A percentile compares a stretch with the other conserved stretches of the same genome.
Evolutionary conservation across 139 green algal genomes (phyloP).

Genomic region (Desmodesmus armatus): DNA sequence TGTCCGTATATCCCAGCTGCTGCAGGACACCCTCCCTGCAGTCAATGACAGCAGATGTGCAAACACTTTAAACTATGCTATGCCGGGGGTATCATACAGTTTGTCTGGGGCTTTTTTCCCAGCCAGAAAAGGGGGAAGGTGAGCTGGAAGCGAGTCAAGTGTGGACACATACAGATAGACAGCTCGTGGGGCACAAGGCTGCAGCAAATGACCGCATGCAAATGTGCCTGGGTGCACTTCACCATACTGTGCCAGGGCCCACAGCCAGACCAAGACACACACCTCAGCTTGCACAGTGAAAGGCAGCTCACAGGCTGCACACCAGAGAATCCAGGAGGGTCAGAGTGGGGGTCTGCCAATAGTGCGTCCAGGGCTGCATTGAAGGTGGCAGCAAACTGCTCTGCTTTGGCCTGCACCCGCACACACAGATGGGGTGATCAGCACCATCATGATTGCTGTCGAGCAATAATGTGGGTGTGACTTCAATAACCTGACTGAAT

Average conservation of each 20-base stretch:
- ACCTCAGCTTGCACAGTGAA: conserved; percentile 59
- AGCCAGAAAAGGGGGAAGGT: background rate
- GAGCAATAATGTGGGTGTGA: too few relatives aligned
- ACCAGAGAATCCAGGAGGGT: conserved; percentile 50
- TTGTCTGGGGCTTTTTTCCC: too few relatives aligned
- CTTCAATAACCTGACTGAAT: too few relatives aligned
- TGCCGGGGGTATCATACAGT: background rate
- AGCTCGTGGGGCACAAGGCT: too few relatives aligned
- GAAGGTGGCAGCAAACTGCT: conserved; percentile 56
- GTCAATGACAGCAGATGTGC: background rate
- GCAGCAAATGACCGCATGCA: too few relatives aligned
- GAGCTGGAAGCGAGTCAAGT: too few relatives aligned
- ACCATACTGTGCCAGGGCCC: too few relatives aligned
- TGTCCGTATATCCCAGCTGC: conserved; percentile 73
- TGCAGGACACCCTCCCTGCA: conserved; percentile 73
- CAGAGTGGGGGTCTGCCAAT: conserved; percentile 38
- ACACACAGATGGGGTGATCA: background rate
- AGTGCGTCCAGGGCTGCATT: conserved; percentile 52
- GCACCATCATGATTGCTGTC: conserved; percentile 7
- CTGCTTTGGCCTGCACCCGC: conserved; percentile 58
- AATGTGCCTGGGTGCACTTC: too few relatives aligned
- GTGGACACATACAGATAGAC: too few relatives aligned
- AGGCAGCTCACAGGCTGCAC: conserved; percentile 55
- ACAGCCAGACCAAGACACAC: background rate
- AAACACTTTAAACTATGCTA: background rate